Percentiles rank a stretch among this genome's conserved stretches.
Evolutionary conservation across 805 yeast species (phyloP).

Genomic region (Torulaspora quercuum): DNA sequence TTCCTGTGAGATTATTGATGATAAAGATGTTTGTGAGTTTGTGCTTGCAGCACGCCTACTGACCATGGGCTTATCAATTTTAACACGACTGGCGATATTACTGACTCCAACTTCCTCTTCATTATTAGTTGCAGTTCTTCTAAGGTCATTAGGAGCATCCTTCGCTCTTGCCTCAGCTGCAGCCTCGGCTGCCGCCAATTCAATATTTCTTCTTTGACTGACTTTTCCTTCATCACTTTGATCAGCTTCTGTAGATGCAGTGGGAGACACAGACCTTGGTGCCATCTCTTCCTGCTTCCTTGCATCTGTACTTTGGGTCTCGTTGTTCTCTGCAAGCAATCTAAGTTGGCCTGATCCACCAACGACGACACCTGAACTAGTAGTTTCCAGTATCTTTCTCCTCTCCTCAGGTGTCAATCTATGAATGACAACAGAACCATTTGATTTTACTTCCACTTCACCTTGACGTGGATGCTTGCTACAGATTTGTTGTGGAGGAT

Average conservation of each 20-base stretch:
- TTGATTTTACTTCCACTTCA: constrained; percentile 62
- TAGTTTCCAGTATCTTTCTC: constrained; percentile 41
- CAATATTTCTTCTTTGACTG: constrained; percentile 30
- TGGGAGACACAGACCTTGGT: constrained; percentile 20
- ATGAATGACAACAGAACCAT: constrained; percentile 52
- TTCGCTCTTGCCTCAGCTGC: constrained; percentile 40
- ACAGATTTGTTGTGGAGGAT: constrained; percentile 90
- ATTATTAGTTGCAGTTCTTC: constrained; percentile 31
- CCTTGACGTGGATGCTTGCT: constrained; percentile 76
- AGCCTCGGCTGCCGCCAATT: constrained; percentile 38
- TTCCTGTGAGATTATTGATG: constrained; percentile 19
- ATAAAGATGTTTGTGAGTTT: constrained; percentile 26
- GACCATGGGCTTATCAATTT: constrained; percentile 45
- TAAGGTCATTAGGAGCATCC: constrained; percentile 34
- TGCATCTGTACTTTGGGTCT: constrained; percentile 15
- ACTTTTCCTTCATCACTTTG: constrained; percentile 18
- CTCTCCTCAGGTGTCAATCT: constrained; percentile 55
- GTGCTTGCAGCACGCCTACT: constrained; percentile 35
- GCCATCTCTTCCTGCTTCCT: constrained; percentile 22
- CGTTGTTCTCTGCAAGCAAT: constrained; percentile 30
- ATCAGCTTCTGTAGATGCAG: constrained; percentile 9
- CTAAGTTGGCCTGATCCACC: constrained; percentile 73
- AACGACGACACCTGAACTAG: constrained; percentile 68
- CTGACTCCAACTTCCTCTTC: constrained; percentile 41
- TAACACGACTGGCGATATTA: constrained; percentile 36